Evolutionary conservation across 1,284 basidiomycete genomes (phyloP).

Genomic region (Microbotryum silenes-acaulis): DNA sequence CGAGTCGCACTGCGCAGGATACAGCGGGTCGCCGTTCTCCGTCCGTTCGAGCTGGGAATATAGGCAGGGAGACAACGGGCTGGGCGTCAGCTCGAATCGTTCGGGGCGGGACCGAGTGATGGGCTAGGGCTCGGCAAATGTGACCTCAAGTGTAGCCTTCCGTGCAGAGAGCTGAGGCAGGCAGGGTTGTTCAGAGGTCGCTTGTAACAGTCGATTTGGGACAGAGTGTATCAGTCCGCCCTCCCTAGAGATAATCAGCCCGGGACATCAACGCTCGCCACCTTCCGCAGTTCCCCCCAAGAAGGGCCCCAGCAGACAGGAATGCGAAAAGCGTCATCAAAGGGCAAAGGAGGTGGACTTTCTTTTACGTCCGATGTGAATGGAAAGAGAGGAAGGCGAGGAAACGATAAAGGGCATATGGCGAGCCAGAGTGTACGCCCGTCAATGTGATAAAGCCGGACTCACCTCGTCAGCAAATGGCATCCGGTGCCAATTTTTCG

Average conservation of each 20-base stretch:
- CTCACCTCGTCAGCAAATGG: constrained; percentile 53
- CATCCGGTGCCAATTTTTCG: constrained; percentile 49
- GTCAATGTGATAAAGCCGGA: constrained; percentile 27
- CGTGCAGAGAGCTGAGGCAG: constrained; percentile 56
- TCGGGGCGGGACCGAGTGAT: neutral
- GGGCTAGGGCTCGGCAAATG: constrained; percentile 5
- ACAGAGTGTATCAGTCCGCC: constrained; percentile 35
- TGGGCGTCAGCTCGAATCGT: constrained; percentile 5
- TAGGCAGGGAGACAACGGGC: constrained; percentile 4
- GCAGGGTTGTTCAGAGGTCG: constrained; percentile 62
- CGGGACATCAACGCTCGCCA: neutral
- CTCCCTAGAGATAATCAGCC: constrained; percentile 11
- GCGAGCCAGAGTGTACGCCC: neutral
- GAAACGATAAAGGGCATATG: constrained; percentile 1
- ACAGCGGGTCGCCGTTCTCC: constrained; percentile 53
- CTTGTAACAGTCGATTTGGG: constrained; percentile 20
- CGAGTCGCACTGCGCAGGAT: constrained; percentile 52
- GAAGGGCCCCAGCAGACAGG: constrained; percentile 39
- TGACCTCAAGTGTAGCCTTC: constrained; percentile 80
- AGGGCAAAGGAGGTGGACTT: constrained; percentile 46
- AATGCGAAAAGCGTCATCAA: constrained; percentile 22
- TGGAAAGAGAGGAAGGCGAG: constrained; percentile 18
- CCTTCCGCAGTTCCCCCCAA: constrained; percentile 9
- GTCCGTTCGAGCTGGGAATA: constrained; percentile 40
- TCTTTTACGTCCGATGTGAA: constrained; percentile 63